phyloP scores from a whole-genome alignment of 2,329 filamentous ascomycete species.

The Xylariaceae sp. region DNA sequence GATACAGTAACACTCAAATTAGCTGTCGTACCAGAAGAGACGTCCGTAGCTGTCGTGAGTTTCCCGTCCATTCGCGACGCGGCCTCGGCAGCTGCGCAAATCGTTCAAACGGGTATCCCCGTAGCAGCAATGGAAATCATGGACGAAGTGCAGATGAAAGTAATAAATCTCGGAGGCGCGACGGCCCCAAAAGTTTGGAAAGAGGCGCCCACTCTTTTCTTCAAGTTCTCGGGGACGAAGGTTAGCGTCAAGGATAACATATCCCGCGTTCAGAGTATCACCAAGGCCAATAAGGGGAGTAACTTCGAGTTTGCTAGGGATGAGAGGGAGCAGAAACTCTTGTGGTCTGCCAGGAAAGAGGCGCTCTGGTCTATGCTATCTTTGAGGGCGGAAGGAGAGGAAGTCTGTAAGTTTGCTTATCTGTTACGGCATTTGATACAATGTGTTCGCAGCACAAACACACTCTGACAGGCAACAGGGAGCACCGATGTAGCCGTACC shows the following conservation, averaged over 20 bases:
- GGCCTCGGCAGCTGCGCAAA: constrained; percentile 66
- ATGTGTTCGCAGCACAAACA: background rate
- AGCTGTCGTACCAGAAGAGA: constrained; percentile 69
- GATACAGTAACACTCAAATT: constrained; percentile 69
- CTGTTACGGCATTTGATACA: background rate
- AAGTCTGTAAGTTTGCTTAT: constrained; percentile 58
- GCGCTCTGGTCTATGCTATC: constrained; percentile 81
- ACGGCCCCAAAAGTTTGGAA: constrained; percentile 68
- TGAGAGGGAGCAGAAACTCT: constrained; percentile 64
- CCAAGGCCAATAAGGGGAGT: constrained; percentile 59
- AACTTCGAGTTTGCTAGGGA: constrained; percentile 74
- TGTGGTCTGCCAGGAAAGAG: constrained; percentile 81
- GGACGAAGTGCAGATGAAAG: constrained; percentile 83
- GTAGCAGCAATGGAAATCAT: constrained; percentile 80
- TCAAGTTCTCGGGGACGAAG: constrained; percentile 80
- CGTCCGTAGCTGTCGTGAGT: constrained; percentile 73
- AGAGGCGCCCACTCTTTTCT: constrained; percentile 74
- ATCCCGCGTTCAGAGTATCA: constrained; percentile 61
- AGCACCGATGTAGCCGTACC: constrained; percentile 83
- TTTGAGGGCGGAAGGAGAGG: constrained; percentile 60
- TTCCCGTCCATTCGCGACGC: constrained; percentile 76
- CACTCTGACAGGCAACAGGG: constrained; percentile 40
- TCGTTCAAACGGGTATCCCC: constrained; percentile 72
- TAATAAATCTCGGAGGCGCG: constrained; percentile 70
- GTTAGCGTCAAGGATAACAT: constrained; percentile 77